Evolutionary conservation across 352 stramenopile genomes (phyloP), one percentile per base, ranked within the genome.

Genomic region (Phytophthora rubi): DNA sequence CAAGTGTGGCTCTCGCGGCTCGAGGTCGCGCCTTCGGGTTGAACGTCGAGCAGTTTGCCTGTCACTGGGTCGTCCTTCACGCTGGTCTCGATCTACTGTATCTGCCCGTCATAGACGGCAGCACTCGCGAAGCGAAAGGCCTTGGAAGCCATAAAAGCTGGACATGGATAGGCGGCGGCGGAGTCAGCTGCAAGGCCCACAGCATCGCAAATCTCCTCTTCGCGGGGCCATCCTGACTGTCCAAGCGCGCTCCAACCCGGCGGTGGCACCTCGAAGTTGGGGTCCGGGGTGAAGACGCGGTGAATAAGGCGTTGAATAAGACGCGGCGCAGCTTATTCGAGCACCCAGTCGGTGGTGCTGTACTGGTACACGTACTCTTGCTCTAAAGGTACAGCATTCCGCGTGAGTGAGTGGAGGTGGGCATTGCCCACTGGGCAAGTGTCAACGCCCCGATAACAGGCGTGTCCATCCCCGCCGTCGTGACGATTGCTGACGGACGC

Each of bases 111-210:
- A 16, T 42, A 42, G 33, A 49, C 42, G 30, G 54, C 59, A 54
- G 28, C 58, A 9, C 26, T 45, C 33, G 37, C 53, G 48, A 60
- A 62, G 49, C 53, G 54, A 65, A 62, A 62, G 57, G 28, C 66
- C 56, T 68, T 58, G 56, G 23, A 78, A 75, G 71, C 53, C 67
- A 78, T 75, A 71, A 59, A 78, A 55, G 32, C 57, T 64, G 61
- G 35, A 8, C 47, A 58, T 62, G 72, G 72, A 79, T 76, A 79
- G 72, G 54, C 71, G 55, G 30, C 68, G 18, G 55, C 62, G 26
- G 52, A 64, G 53, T 76, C 71, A 79, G 71, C 71, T 79, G 68
- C 71, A 75, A 48, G 12, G 18, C 45, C 66, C 61, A 72, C 66
- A 69, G 60, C 57, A 75, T 75, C 57, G 53, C 71, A 75, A 72